These are phyloP conservation scores for Aspergillus sp. DNA, from an alignment of 2,329 filamentous ascomycete species.

Conservation along the genomic window DNA sequence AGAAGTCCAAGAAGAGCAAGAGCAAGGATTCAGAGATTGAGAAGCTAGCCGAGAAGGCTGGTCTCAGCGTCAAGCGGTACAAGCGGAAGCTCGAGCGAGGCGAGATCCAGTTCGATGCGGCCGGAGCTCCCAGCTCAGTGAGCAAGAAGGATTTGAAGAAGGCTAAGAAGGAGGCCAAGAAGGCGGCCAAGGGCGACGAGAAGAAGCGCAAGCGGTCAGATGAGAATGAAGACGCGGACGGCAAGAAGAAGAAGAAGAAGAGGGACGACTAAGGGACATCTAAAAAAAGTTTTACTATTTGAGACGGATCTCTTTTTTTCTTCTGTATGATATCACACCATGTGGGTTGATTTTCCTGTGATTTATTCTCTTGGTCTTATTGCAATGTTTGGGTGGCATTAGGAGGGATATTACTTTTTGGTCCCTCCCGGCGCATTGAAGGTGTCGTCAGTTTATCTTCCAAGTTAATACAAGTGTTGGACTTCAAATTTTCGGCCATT, in stretches of 20 bases:
- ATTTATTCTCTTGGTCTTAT: constrained; percentile 31
- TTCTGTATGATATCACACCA: constrained; percentile 47
- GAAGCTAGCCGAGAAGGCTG: constrained; percentile 64
- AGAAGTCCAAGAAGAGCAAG: constrained; percentile 46
- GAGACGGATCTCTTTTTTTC: constrained; percentile 23
- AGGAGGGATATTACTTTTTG: constrained; percentile 24
- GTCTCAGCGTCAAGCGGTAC: constrained; percentile 73
- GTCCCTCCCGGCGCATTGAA: constrained; percentile 29
- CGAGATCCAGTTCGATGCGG: constrained; percentile 65
- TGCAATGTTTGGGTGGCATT: constrained; percentile 37
- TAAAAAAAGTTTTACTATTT: constrained; percentile 21
- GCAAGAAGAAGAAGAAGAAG: constrained; percentile 48
- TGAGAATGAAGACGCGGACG: constrained; percentile 56
- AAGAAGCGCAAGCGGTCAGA: constrained; percentile 70
- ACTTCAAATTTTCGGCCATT: background rate
- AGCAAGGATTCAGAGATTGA: constrained; percentile 51
- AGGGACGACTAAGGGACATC: constrained; percentile 58
- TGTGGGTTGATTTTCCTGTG: constrained; percentile 29
- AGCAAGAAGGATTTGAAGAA: constrained; percentile 79
- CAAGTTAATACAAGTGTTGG: constrained; percentile 22
- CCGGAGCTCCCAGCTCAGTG: constrained; percentile 65
- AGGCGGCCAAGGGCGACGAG: constrained; percentile 56
- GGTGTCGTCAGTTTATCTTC: constrained; percentile 25
- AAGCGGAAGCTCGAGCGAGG: constrained; percentile 75
- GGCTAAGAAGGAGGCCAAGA: constrained; percentile 63